Conservation (phyloP, 2,329 filamentous ascomycete species). For the Paraconiothyrium sp. region DNA sequence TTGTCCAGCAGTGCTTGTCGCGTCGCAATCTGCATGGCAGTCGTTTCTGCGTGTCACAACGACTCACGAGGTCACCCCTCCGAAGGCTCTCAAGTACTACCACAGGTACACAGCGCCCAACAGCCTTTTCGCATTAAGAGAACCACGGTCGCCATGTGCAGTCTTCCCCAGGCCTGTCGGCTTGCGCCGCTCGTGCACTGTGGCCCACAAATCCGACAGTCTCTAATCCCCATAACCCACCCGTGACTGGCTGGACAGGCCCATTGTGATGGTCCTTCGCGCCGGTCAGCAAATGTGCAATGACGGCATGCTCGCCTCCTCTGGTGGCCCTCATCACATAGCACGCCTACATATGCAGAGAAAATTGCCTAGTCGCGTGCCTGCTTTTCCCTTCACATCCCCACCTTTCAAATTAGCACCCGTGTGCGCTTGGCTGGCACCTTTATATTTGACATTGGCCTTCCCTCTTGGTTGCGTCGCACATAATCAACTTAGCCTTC, state of each 20-base stretch:
- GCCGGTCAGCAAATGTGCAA: constrained; percentile 20
- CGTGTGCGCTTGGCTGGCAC: not conserved
- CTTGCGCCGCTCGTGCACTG: constrained; percentile 18
- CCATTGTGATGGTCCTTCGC: not conserved
- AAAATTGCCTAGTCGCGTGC: not conserved
- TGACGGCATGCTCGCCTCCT: constrained; percentile 23
- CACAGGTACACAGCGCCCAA: not conserved
- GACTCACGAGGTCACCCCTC: not conserved
- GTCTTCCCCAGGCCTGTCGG: not conserved
- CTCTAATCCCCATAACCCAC: not conserved
- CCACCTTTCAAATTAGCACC: constrained; percentile 4
- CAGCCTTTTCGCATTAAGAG: not conserved
- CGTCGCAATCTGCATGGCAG: not conserved
- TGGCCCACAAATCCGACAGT: constrained; percentile 21
- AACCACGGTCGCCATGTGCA: constrained; percentile 7
- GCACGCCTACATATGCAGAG: constrained; percentile 1
- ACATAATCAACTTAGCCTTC: not conserved
- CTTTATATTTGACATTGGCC: constrained; percentile 10
- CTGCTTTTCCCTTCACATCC: not conserved
- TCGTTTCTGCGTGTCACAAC: not conserved
- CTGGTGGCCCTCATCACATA: constrained; percentile 5
- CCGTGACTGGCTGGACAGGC: constrained; percentile 13
- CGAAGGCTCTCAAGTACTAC: not conserved
- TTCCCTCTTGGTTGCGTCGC: constrained; percentile 1
- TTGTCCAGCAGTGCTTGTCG: constrained; percentile 6